Evolutionary conservation across 2,329 filamentous ascomycete species (phyloP).

Genomic region (Colletotrichum endophyticum): DNA sequence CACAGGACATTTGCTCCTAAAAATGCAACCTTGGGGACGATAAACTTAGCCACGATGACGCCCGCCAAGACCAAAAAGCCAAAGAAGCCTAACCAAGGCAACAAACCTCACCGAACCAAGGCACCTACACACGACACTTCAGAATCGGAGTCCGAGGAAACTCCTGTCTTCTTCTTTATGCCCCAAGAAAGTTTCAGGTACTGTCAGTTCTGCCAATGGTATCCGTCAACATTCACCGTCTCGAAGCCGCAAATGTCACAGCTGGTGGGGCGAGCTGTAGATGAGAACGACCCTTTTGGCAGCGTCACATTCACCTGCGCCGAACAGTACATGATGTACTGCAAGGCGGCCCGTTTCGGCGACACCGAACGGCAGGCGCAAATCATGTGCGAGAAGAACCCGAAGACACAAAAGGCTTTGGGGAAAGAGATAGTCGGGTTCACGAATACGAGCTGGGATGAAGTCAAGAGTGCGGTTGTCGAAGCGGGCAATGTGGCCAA

Average conservation of each 20-base stretch:
- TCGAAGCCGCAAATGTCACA: conserved; percentile 28
- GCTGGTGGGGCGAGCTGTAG: conserved; percentile 29
- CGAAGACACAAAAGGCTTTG: conserved; percentile 33
- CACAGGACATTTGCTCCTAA: fast-evolving
- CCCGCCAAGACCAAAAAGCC: neutral
- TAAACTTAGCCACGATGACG: neutral
- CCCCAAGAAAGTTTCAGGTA: conserved; percentile 27
- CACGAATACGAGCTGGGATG: conserved; percentile 30
- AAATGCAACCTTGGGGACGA: neutral
- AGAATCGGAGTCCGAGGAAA: neutral
- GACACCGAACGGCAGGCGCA: conserved; percentile 27
- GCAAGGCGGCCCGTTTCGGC: conserved; percentile 40
- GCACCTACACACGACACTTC: neutral
- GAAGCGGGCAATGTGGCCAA: conserved; percentile 36
- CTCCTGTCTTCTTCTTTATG: conserved; percentile 34
- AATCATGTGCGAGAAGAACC: conserved; percentile 27
- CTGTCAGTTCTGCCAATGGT: conserved; percentile 41
- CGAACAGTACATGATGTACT: conserved; percentile 48
- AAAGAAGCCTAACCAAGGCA: neutral
- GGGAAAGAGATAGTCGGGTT: conserved; percentile 31
- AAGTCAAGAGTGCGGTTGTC: conserved; percentile 34
- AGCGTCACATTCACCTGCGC: conserved; percentile 36
- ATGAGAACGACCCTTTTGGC: conserved; percentile 10
- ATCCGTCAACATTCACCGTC: conserved; percentile 31
- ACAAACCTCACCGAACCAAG: neutral